These are phyloP conservation scores for Fraxinus dipetala DNA, from an alignment of 305 asterid genomes.

Conservation along the genomic window DNA sequence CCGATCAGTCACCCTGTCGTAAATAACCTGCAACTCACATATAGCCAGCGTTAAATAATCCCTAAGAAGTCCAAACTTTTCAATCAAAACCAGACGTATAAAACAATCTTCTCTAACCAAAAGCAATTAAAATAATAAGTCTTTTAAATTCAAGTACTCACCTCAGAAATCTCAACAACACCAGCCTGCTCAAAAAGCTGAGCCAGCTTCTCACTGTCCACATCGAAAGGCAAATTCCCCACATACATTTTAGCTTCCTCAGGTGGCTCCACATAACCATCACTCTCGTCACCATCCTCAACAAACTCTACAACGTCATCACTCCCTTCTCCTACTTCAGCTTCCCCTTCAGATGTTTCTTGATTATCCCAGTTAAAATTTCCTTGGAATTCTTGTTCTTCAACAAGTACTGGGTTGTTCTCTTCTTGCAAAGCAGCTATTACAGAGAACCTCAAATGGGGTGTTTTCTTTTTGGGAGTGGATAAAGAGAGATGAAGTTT, in stretches of 20 bases:
- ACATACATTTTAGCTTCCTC: constrained; percentile 84
- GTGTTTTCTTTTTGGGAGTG: constrained; percentile 16
- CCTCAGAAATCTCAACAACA: constrained; percentile 78
- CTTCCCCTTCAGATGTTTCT: constrained; percentile 19
- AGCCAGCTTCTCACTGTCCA: constrained; percentile 65
- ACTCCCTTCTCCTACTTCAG: constrained; percentile 21
- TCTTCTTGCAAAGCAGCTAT: constrained; percentile 54
- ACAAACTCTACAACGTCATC: constrained; percentile 27
- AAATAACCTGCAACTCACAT: constrained; percentile 57
- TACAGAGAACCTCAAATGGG: constrained; percentile 41
- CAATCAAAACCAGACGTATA: background rate
- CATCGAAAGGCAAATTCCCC: constrained; percentile 80
- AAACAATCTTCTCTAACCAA: constrained; percentile 11
- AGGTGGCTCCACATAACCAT: constrained; percentile 44
- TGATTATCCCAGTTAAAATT: constrained; percentile 27
- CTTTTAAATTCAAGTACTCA: background rate
- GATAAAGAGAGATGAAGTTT: constrained; percentile 34
- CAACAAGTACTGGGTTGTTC: constrained; percentile 45
- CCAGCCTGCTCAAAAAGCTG: constrained; percentile 72
- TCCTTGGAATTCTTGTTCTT: constrained; percentile 27
- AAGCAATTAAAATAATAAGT: background rate
- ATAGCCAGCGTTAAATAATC: background rate
- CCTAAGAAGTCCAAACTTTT: background rate
- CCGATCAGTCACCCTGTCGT: constrained; percentile 66
- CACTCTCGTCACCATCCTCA: constrained; percentile 35